These are phyloP conservation scores for Penicillium odoratum DNA, from an alignment of 495 filamentous ascomycete genomes.

Conservation along the genomic window DNA sequence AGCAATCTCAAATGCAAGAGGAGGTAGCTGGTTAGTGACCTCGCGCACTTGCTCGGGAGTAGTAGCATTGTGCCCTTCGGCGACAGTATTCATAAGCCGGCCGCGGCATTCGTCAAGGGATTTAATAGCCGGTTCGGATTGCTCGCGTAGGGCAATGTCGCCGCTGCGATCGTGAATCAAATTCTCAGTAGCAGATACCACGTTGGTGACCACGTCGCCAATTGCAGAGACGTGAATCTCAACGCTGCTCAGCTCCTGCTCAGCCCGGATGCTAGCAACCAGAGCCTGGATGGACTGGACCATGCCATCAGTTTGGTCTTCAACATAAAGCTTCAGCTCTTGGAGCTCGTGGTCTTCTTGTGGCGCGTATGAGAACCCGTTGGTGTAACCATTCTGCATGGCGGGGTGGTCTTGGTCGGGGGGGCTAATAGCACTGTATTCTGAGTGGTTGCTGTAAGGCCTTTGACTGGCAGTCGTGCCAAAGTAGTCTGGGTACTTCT, in stretches of 20 bases:
- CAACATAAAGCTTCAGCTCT: slow-evolving; percentile 81
- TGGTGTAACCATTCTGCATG: slow-evolving; percentile 30
- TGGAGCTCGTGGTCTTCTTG: slow-evolving; percentile 60
- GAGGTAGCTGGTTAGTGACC: slow-evolving; percentile 71
- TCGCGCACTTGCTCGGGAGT: slow-evolving; percentile 56
- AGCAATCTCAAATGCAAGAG: slow-evolving; percentile 85
- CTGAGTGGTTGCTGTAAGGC: slow-evolving; percentile 49
- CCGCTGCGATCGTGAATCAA: slow-evolving; percentile 48
- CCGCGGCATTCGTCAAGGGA: slow-evolving; percentile 63
- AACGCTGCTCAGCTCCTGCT: slow-evolving; percentile 65
- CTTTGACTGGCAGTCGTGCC: slow-evolving; percentile 46
- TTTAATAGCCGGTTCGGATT: slow-evolving; percentile 60
- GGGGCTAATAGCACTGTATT: slow-evolving; percentile 55
- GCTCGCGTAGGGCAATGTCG: slow-evolving; percentile 50
- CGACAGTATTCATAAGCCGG: slow-evolving; percentile 66
- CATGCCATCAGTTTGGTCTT: slow-evolving; percentile 78
- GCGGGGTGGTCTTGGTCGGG: slow-evolving; percentile 38
- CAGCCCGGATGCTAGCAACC: slow-evolving; percentile 73
- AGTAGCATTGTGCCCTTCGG: slow-evolving; percentile 58
- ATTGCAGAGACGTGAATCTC: slow-evolving; percentile 71
- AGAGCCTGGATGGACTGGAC: slow-evolving; percentile 82
- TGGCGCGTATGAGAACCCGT: slow-evolving; percentile 36
- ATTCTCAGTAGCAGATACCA: slow-evolving; percentile 64
- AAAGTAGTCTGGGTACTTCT: slow-evolving; percentile 52
- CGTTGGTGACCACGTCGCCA: slow-evolving; percentile 65